A percentile compares a stretch with the other conserved stretches of the same genome.
Evolutionary conservation across 2,329 filamentous ascomycete species (phyloP).

Genomic region (Scytalidium sp.): DNA sequence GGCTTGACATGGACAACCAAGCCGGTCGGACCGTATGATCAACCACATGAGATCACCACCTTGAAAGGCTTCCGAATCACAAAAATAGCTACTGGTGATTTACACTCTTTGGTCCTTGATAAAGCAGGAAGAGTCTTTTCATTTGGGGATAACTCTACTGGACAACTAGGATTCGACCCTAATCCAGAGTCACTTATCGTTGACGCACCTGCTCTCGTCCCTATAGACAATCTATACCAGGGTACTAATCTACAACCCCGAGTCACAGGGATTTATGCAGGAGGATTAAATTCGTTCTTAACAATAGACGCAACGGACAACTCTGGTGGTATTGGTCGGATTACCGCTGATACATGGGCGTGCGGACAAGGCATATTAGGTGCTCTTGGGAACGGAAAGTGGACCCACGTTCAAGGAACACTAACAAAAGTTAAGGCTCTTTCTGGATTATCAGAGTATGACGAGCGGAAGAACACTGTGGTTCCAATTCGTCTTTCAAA

Average conservation of each 20-base stretch:
- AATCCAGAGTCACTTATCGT: conserved; percentile 58
- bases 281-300: conserved; percentile 84
- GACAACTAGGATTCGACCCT: conserved; percentile 84
- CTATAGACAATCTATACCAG: conserved; percentile 70
- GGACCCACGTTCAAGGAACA: conserved; percentile 79
- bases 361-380: conserved; percentile 86
- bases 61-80: conserved; percentile 69
- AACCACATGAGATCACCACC: conserved; percentile 73
- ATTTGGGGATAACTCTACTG: conserved; percentile 87
- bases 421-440: conserved; percentile 81
- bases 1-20: conserved; percentile 77
- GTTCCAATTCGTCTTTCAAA: conserved; percentile 75
- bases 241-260: conserved; percentile 59
- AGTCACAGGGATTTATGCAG: conserved; percentile 78
- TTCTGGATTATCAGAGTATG: conserved; percentile 82
- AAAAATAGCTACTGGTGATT: conserved; percentile 79
- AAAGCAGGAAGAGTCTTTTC: conserved; percentile 74
- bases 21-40: conserved; percentile 74
- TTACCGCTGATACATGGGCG: conserved; percentile 78
- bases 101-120: conserved; percentile 79
- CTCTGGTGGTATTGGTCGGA: conserved; percentile 41
- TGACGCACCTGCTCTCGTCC: conserved; percentile 68
- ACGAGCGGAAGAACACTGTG: conserved; percentile 65
- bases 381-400: conserved; percentile 78
- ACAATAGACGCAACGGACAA: conserved; percentile 68